Evolutionary conservation across 2,329 filamentous ascomycete genomes (phyloP), one percentile per base, ranked within the genome.

Genomic region (Pseudocercospora ulei): DNA sequence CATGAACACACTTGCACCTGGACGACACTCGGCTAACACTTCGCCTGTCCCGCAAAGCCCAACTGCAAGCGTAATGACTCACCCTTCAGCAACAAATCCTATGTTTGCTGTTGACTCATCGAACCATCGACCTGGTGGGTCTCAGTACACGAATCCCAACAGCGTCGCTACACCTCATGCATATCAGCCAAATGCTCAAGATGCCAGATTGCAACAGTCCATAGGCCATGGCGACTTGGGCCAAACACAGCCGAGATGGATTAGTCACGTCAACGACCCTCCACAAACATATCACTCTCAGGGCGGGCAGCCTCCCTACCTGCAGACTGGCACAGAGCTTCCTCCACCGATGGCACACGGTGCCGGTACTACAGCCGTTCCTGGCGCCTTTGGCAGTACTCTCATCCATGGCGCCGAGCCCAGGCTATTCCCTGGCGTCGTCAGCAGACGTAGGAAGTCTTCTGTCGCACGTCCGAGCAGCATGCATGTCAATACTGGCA

Each of bases 391-490:
- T 50, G 64, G 38, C 68, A 73, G 48, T 55, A 75, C 7, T 4
- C 35, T 44, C 14, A 46, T 66, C 16, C 60, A 62, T 17, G 74
- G 70, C 3, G 70, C 65, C 33, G 80, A 84, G 57, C 81, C 80
- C 7, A 72, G 69, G 46, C 75, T 84, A 46, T 82, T 84, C 48
- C 82, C 82, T 0, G 81, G 81, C 0, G 71, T 86, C 19, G 70
- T 85, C 7, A 66, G 64, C 35, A 57, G 61, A 22, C 55, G 65
- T 12, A 56, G 62, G 26, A 58, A 58, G 39, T 48, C 45, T 22
- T 50, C 47, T 17, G 31, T 50, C 19, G 38, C 29, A 16, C 38
- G 39, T 5, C 34, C 41, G 4, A 27, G 31, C n/a, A 40, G 37
- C 12, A 17, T 35, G 20, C 17, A 37, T 17, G 14, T 39, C 13